Evolutionary conservation across 2,329 filamentous ascomycete species (phyloP), one percentile per base, ranked within the genome.

Genomic region (Fusarium sp.): DNA sequence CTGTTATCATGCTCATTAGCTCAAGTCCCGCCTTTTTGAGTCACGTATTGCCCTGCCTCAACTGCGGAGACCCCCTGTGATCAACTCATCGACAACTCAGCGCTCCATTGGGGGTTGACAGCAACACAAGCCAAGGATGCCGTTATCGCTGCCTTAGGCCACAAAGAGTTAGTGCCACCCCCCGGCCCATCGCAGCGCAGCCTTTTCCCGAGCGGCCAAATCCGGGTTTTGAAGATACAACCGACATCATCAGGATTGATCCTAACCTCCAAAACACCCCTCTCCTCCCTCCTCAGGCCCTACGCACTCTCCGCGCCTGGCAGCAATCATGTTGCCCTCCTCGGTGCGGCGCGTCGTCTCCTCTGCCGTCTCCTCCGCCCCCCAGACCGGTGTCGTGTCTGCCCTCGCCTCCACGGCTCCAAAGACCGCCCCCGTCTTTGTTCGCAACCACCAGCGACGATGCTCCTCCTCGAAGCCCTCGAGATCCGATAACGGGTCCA

Each of bases 391-490:
- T 63, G 51, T 86, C 70, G 77, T 83, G 55, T 81, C 85, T 52
- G 78, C 81, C 62, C 73, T 87, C 63, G 77, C 80, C 71, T 78
- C 82, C 48, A 74, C 82, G 46, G 79, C 79, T 57, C 72, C 84
- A 68, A 83, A 82, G 74, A 77, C 80, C 61, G 68, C 74, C 51
- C 76, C 79, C 40, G 60, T 82, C 71, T 79, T 82, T 72, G 74
- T 78, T 67, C 78, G 81, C 57, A 73, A 78, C 65, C 86, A 86
- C 72, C 87, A 88, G 79, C 82, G 86, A 73, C 83, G 88, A 70
- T 88, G 83, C 74, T 90, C 88, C 11, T 90, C 88, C 31, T 90
- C 88, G 36, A 90, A 90, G 77, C 87, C 88, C n/a, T 89, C 87
- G 39, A 86, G 85, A 72, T 85, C 87, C n/a, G 87, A 88, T 66